Base-by-base conservation (phyloP, 192 early-diverging fungal species). In the Funneliformis geosporum region DNA sequence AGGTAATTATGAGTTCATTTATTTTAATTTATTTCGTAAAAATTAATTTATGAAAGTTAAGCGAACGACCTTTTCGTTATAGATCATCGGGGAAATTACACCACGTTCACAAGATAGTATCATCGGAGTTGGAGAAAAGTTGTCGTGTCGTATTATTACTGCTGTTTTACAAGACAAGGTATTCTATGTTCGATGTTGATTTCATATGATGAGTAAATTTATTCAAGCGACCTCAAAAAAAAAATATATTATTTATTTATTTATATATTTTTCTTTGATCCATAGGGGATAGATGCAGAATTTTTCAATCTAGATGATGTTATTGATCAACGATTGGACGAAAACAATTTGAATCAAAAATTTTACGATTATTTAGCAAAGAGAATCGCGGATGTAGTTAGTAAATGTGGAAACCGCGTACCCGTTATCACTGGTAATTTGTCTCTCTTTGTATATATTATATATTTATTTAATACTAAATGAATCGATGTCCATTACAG, bases 71-170 rank as follows among this genome's bases (percentile, higher is more conserved):
- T 60, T 2, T 75, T 60, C 8, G 28, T 33, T 43, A n/a, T 64
- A 86, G 80, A 91, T 96, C 74, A 97, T 99, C 82, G 94, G 95
- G 73, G 98, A 99, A 82, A 94, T 99, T 10, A 97, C 97, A 28
- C 96, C 98, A 76, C 92, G 95, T 80, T 98, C 97, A 43, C 88
- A 92, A 75, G 98, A 99, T 84, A 92, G 96, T 77, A 97, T 99
- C 60, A 92, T 99, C 74, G 93, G 94, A 28, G 91, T 91, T 6
- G 98, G 98, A 77, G 98, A 99, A 86, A 97, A 94, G 80, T 87
- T 99, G 11, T 93, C 97, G 1, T 97, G 97, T 68, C 89, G 93
- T 69, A 94, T 96, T 65, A 95, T 98, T 25, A 88, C 96, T 4
- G 92, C 93, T 5, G 86, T 96, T 18, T 84, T 99, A 78, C 89